Evolutionary conservation across 1,284 basidiomycete genomes (phyloP).

Genomic region (Sporisorium sorghi): DNA sequence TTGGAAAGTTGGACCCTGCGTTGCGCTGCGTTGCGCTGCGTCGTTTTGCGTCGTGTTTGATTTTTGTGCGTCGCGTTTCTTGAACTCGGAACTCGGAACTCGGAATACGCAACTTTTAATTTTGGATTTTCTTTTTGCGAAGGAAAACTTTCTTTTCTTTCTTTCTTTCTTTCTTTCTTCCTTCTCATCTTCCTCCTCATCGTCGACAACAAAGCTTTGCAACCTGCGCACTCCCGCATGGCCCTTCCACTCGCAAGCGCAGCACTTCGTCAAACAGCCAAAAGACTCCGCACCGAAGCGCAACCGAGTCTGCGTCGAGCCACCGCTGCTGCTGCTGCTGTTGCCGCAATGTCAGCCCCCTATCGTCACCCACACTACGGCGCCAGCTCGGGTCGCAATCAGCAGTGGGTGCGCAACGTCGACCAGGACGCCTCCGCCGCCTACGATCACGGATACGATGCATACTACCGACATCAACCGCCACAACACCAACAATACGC

Average conservation of each 20-base stretch:
- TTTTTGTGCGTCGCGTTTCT: neutral
- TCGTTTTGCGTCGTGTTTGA: no score
- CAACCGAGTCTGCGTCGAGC: neutral
- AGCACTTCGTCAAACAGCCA: neutral
- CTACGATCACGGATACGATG: neutral
- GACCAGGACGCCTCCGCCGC: neutral
- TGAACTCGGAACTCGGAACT: neutral
- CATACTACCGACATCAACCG: neutral
- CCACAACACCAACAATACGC: no score
- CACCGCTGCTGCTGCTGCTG: neutral
- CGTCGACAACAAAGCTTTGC: neutral
- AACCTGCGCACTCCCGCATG: constrained; percentile 5
- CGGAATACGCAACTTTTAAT: no score
- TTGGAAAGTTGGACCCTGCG: constrained; percentile 9
- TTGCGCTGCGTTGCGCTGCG: neutral
- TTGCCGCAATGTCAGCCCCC: constrained; percentile 10
- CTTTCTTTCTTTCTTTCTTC: no score
- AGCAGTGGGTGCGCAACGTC: constrained; percentile 5
- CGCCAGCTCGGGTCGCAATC: constrained; percentile 7
- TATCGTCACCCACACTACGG: constrained; percentile 17
- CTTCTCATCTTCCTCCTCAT: neutral
- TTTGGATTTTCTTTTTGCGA: no score
- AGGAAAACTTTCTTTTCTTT: no score
- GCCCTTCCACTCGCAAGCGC: neutral
- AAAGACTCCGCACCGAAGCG: neutral